phyloP scores from a whole-genome alignment of 148 eudicot genomes.

The Rhododendron mucronatum region DNA sequence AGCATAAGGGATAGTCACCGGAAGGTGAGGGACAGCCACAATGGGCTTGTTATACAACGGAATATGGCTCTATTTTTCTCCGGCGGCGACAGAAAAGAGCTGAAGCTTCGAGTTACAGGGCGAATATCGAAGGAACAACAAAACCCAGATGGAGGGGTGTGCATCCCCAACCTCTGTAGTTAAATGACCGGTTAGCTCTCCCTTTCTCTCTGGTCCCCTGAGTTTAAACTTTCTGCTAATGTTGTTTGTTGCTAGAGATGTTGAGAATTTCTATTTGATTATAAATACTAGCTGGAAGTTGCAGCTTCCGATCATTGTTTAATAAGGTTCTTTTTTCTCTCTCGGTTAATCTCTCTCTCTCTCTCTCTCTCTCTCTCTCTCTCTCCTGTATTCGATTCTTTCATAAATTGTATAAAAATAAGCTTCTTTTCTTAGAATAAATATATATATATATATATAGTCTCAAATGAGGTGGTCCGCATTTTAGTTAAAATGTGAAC shows the following conservation, averaged over 20 bases:
- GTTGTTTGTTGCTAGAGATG: neutral
- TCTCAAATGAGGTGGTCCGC: too few species aligned
- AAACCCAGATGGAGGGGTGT: slow-evolving; percentile 17
- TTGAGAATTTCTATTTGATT: neutral
- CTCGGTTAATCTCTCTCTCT: neutral
- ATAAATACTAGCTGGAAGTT: slow-evolving; percentile 8
- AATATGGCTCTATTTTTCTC: slow-evolving; percentile 4
- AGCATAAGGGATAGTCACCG: slow-evolving; percentile 45
- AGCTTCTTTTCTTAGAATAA: too few species aligned
- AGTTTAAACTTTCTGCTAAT: slow-evolving; percentile 3
- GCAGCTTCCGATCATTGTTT: neutral
- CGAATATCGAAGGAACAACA: slow-evolving; percentile 25
- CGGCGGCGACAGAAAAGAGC: slow-evolving; percentile 26
- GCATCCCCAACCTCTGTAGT: slow-evolving; percentile 21
- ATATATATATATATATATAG: too few species aligned
- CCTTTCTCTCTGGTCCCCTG: neutral
- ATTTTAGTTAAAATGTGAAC: too few species aligned
- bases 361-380: neutral
- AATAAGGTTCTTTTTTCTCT: neutral
- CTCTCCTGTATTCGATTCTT: too few species aligned
- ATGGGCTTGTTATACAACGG: slow-evolving; percentile 29
- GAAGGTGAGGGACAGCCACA: slow-evolving; percentile 43
- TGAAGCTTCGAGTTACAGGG: slow-evolving; percentile 24
- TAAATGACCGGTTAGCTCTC: neutral
- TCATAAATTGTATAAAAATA: neutral